Evolutionary conservation across 139 green algal species (phyloP), one percentile per base, ranked within the genome.

Genomic region (Micractinium conductrix): DNA sequence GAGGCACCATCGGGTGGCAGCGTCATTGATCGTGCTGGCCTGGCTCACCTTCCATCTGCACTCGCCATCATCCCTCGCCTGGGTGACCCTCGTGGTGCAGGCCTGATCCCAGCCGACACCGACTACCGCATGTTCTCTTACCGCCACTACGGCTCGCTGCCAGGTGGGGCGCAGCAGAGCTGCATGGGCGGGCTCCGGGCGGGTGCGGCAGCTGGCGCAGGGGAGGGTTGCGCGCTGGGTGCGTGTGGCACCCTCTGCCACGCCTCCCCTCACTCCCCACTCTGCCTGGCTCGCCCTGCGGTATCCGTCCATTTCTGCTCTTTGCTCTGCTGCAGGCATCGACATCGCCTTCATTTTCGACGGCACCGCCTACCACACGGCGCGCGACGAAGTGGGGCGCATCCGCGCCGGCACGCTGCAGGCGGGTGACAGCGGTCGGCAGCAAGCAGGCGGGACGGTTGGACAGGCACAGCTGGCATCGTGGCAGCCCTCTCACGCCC

Each of bases 71-170:
- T n/a, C n/a, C n/a, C n/a, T n/a, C n/a, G n/a, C n/a, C n/a, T n/a
- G n/a, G n/a, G n/a, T n/a, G n/a, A n/a, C n/a, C n/a, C n/a, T n/a
- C n/a, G n/a, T n/a, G 80, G 85, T 67, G 67, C 88, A 43, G 88
- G 91, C 33, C 73, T 97, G 42, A 93, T 96, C 44, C 93, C 94
- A 2, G 93, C 92, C 5, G 94, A 97, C 88, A 95, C 92, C 0
- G 94, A 97, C 74, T 97, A 91, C 83, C 86, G 92, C 28, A 93
- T 97, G 91, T 93, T 95, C 80, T 86, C 70, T n/a, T 85, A 82
- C 69, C 74, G 81, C 24, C 78, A 87, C 74, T 80, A 88, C 50
- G 90, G 86, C 53, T 74, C 16, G 4, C 89, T 96, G 80, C 91
- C 92, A 14, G 76, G 74, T 80, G 33, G 24, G 44, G 63, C 21